Percentiles rank a stretch among this genome's conserved stretches.
phyloP scores from a whole-genome alignment of 2,329 filamentous ascomycete genomes.

The Trichoderma sp. region DNA sequence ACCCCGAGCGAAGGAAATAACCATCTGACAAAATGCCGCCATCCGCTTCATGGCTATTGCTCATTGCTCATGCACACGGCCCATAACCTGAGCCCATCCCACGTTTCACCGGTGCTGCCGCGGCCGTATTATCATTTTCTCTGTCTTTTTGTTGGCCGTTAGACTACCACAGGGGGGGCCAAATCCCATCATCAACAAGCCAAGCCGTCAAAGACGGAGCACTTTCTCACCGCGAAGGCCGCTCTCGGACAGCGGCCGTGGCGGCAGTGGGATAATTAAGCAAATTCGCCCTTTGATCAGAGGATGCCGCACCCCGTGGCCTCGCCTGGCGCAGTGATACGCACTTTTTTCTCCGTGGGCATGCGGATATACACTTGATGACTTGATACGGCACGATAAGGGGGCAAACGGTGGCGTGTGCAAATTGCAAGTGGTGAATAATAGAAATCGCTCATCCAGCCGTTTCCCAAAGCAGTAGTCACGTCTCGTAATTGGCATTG shows the following conservation, averaged over 20 bases:
- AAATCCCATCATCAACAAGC: not conserved
- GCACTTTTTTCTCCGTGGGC: constrained; percentile 6
- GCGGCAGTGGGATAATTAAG: not conserved
- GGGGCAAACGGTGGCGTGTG: not conserved
- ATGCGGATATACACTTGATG: constrained; percentile 4
- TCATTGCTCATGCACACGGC: not conserved
- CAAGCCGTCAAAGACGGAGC: not conserved
- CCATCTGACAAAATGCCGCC: not conserved
- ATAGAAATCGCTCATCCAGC: constrained; percentile 19
- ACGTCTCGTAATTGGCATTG: constrained; percentile 4
- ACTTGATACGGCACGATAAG: constrained; percentile 16
- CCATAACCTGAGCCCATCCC: not conserved
- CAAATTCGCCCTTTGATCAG: not conserved
- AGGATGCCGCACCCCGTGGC: constrained; percentile 12
- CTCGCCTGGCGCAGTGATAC: not conserved
- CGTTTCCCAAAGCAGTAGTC: constrained; percentile 1
- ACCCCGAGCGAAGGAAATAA: constrained; percentile 1
- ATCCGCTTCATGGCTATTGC: not conserved
- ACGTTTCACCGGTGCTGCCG: constrained; percentile 11
- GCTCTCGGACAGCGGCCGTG: not conserved
- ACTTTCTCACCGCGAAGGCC: not conserved
- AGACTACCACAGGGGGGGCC: not conserved
- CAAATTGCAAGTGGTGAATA: constrained; percentile 9
- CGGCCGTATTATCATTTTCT: constrained; percentile 1
- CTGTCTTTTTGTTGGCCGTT: not conserved